phyloP scores from a whole-genome alignment of 2,329 filamentous ascomycete genomes.

The Myriosclerotinia duriaeana region DNA sequence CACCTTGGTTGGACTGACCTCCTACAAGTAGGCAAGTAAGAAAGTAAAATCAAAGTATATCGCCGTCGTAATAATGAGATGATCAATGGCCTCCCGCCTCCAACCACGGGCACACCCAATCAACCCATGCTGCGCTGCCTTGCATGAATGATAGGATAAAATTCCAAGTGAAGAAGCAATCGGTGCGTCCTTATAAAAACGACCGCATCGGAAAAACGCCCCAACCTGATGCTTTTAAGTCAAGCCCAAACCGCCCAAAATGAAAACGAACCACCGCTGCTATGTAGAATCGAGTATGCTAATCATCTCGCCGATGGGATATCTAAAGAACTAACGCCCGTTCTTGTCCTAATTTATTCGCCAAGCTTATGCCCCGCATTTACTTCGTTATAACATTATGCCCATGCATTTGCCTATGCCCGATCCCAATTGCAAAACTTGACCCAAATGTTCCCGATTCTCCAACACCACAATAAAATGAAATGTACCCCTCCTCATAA shows the following conservation, averaged over 20 bases:
- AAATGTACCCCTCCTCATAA: not conserved
- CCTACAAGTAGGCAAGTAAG: not conserved
- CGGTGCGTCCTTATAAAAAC: not conserved
- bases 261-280: constrained; percentile 11
- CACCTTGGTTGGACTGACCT: too few species aligned
- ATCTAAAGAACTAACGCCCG: constrained; percentile 17
- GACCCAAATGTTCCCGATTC: not conserved
- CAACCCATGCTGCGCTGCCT: not conserved
- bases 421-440: not conserved
- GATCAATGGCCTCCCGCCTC: not conserved
- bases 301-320: constrained; percentile 17
- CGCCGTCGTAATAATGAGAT: not conserved
- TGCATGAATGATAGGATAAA: not conserved
- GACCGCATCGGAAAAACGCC: not conserved
- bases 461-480: constrained; percentile 7
- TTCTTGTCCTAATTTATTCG: not conserved
- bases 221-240: not conserved
- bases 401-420: not conserved
- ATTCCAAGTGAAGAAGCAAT: not conserved
- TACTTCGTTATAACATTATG: constrained; percentile 7
- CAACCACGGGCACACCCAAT: not conserved
- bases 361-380: constrained; percentile 5
- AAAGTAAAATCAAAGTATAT: not conserved
- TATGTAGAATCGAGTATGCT: constrained; percentile 11
- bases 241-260: constrained; percentile 6